Conservation (phyloP, 805 yeast genomes). For the Saccharomycopsis selenospora region DNA sequence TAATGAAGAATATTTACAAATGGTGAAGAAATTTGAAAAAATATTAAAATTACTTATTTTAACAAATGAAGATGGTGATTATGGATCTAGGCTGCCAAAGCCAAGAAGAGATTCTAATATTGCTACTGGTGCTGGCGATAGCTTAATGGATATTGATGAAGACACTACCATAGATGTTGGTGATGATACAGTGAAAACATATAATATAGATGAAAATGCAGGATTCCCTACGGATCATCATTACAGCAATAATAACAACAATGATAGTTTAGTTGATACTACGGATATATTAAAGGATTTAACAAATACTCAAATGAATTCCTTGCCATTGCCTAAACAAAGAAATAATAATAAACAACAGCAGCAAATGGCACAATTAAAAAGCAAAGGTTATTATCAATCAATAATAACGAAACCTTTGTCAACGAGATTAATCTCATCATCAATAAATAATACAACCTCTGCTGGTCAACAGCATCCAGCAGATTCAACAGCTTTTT, state of each 20-base stretch:
- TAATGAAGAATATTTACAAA: conserved; percentile 3
- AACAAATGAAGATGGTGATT: conserved; percentile 12
- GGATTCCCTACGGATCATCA: conserved; percentile 7
- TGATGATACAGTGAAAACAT: conserved; percentile 17
- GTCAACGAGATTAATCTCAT: conserved; percentile 5
- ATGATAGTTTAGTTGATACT: background rate
- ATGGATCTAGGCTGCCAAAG: conserved; percentile 8
- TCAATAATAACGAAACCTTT: conserved; percentile 10
- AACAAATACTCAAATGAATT: conserved; percentile 1
- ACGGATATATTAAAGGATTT: conserved; percentile 8
- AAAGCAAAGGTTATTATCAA: conserved; percentile 14
- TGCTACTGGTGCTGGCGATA: background rate
- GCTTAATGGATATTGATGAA: conserved; percentile 4
- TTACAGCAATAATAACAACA: background rate
- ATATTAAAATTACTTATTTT: conserved; percentile 20
- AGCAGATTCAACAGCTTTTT: conserved; percentile 24
- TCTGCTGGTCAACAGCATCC: conserved; percentile 10
- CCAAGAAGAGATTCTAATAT: background rate
- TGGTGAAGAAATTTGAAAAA: conserved; percentile 24
- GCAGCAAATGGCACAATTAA: conserved; percentile 20
- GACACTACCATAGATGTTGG: conserved; percentile 19
- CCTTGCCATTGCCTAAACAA: conserved; percentile 10
- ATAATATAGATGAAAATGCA: conserved; percentile 14
- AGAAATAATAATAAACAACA: conserved; percentile 3
- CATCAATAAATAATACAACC: background rate